A percentile compares a stretch with the other conserved stretches of the same genome.
Evolutionary conservation across 1,139 yeast species (phyloP).

Genomic region (Debaryomyces udenii): DNA sequence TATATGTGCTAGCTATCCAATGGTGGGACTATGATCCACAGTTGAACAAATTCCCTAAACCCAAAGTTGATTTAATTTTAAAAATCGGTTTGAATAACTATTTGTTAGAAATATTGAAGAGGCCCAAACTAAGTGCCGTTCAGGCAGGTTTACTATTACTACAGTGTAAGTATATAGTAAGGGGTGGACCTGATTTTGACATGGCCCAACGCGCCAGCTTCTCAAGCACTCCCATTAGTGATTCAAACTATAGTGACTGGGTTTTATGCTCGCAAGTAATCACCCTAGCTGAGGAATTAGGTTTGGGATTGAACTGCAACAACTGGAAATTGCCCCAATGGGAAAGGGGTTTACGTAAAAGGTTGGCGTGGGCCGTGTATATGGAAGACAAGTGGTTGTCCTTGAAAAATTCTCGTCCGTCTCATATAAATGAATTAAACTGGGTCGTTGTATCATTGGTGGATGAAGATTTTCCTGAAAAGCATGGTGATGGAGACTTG

Average conservation of each 20-base stretch:
- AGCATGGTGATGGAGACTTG: constrained; percentile 57
- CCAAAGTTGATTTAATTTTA: constrained; percentile 54
- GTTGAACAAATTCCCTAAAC: constrained; percentile 64
- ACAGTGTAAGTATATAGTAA: constrained; percentile 59
- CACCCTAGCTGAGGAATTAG: constrained; percentile 82
- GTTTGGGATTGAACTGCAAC: constrained; percentile 82
- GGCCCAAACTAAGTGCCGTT: constrained; percentile 79
- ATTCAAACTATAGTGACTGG: constrained; percentile 74
- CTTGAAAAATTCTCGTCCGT: constrained; percentile 75
- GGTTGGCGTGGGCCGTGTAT: constrained; percentile 93
- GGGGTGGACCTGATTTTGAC: constrained; percentile 1
- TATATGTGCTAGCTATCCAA: constrained; percentile 72
- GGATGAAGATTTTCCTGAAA: constrained; percentile 78
- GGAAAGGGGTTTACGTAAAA: constrained; percentile 83
- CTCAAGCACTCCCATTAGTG: constrained; percentile 21
- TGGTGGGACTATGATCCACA: constrained; percentile 87
- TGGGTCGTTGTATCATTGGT: constrained; percentile 69
- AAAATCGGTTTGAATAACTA: constrained; percentile 59
- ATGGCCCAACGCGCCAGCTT: constrained; percentile 8
- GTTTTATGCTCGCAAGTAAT: constrained; percentile 84
- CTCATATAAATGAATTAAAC: constrained; percentile 68
- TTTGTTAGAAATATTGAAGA: constrained; percentile 65
- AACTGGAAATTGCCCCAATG: constrained; percentile 90
- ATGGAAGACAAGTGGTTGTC: constrained; percentile 89
- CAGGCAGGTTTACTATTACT: constrained; percentile 74